Evolutionary conservation across 768 basidiomycete genomes (phyloP).

Genomic region (Favolaschia claudopus): DNA sequence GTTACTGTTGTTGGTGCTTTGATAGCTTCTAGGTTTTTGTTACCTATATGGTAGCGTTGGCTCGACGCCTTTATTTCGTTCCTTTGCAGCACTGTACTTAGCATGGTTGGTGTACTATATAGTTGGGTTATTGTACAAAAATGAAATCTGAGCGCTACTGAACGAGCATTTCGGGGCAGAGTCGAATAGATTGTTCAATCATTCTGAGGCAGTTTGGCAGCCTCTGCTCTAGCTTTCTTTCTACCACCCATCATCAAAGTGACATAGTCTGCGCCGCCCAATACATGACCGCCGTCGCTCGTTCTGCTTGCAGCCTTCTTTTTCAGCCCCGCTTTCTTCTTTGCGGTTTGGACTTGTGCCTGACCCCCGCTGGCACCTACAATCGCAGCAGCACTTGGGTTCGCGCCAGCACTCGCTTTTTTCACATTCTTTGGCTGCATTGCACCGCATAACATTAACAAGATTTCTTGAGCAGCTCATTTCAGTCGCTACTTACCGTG

Average conservation of each 20-base stretch:
- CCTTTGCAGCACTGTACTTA: background rate
- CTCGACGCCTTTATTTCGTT: slow-evolving; percentile 14
- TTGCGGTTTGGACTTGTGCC: slow-evolving; percentile 49
- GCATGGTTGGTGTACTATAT: background rate
- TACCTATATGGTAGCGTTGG: background rate
- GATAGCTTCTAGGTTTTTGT: background rate
- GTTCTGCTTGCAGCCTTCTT: slow-evolving; percentile 42
- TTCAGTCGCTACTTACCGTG: slow-evolving; percentile 46
- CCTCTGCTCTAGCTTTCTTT: slow-evolving; percentile 71
- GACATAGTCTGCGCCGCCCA: slow-evolving; percentile 83
- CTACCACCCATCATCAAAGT: slow-evolving; percentile 75
- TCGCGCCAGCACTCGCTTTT: slow-evolving; percentile 36
- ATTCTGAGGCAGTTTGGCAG: slow-evolving; percentile 61
- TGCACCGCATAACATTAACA: background rate
- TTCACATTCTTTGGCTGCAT: slow-evolving; percentile 38
- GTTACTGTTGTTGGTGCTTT: background rate
- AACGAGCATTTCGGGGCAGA: background rate
- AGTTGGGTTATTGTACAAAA: background rate
- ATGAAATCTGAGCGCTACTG: background rate
- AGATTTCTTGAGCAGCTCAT: background rate
- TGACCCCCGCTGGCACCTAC: slow-evolving; percentile 34
- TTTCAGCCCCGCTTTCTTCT: slow-evolving; percentile 60
- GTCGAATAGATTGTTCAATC: slow-evolving; percentile 17
- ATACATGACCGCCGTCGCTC: slow-evolving; percentile 47
- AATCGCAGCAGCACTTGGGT: slow-evolving; percentile 23